These are phyloP conservation scores for Cajanus cajan DNA, from an alignment of 306 rosid genomes.

Conservation along the genomic window DNA sequence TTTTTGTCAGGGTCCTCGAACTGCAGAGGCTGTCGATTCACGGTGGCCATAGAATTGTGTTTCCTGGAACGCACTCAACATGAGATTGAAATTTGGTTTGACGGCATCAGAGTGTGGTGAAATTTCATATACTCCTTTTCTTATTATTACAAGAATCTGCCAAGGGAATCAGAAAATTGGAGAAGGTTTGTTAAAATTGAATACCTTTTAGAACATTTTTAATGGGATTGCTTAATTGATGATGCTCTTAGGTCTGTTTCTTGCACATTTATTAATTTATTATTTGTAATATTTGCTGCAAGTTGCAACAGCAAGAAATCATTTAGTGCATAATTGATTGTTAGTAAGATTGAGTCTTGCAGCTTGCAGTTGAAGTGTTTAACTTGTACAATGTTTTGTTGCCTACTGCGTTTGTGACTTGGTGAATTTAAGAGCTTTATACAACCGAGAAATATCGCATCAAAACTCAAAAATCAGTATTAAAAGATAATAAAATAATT, in stretches of 20 bases:
- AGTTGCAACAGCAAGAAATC: not conserved
- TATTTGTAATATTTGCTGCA: not conserved
- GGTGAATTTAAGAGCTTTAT: not conserved
- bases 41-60: constrained; percentile 57
- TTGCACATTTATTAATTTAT: not conserved
- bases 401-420: not conserved
- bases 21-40: constrained; percentile 69
- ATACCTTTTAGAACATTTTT: too few species aligned
- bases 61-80: constrained; percentile 45
- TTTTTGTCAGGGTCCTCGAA: constrained; percentile 46
- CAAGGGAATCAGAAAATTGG: constrained; percentile 69
- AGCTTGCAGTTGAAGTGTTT: not conserved
- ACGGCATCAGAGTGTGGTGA: constrained; percentile 35
- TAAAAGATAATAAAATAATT: not conserved
- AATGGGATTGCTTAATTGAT: too few species aligned
- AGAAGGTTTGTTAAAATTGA: constrained; percentile 59
- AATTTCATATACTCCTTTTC: not conserved
- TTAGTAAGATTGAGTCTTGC: not conserved
- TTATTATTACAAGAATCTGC: constrained; percentile 55
- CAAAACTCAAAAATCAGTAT: not conserved
- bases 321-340: constrained; percentile 5
- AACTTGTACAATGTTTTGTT: not conserved
- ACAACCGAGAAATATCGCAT: not conserved
- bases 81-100: constrained; percentile 26
- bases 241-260: constrained; percentile 26